phyloP scores from a whole-genome alignment of 805 yeast genomes.

The Candida peoriensis region DNA sequence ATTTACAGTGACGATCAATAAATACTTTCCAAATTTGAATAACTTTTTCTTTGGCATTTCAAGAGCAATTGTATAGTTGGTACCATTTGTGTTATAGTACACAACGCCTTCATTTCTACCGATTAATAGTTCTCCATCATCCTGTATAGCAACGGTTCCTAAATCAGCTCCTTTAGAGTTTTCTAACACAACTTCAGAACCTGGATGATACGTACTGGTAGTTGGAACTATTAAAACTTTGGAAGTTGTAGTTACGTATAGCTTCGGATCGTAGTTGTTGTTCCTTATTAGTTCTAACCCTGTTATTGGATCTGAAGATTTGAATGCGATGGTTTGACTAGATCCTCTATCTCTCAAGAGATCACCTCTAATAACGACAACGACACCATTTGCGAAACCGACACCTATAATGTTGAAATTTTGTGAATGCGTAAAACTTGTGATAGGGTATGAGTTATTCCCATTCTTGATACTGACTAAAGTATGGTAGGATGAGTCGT shows the following conservation, averaged over 20 bases:
- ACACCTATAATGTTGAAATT: conserved; percentile 63
- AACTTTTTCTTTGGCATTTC: conserved; percentile 52
- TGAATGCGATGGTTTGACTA: conserved; percentile 75
- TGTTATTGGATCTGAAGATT: conserved; percentile 72
- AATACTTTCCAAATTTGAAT: conserved; percentile 46
- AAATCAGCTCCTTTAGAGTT: conserved; percentile 39
- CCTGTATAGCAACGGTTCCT: conserved; percentile 34
- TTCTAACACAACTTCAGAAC: conserved; percentile 47
- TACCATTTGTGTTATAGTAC: conserved; percentile 53
- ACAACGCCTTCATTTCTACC: conserved; percentile 61
- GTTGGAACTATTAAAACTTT: conserved; percentile 69
- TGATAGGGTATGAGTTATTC: conserved; percentile 71
- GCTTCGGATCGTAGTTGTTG: conserved; percentile 38
- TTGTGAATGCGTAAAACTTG: conserved; percentile 50
- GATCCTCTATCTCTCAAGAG: conserved; percentile 84
- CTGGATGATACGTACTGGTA: conserved; percentile 71
- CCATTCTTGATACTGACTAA: conserved; percentile 63
- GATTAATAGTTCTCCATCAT: conserved; percentile 51
- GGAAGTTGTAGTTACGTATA: conserved; percentile 73
- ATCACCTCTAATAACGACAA: conserved; percentile 82
- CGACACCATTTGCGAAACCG: conserved; percentile 83
- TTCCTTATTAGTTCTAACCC: conserved; percentile 52
- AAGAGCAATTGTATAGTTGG: conserved; percentile 48
- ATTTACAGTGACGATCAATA: conserved; percentile 55
- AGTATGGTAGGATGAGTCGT: conserved; percentile 48